Evolutionary conservation across 2,329 filamentous ascomycete genomes (phyloP), one percentile per base, ranked within the genome.

Genomic region (Neophaeococcomyces aloes): DNA sequence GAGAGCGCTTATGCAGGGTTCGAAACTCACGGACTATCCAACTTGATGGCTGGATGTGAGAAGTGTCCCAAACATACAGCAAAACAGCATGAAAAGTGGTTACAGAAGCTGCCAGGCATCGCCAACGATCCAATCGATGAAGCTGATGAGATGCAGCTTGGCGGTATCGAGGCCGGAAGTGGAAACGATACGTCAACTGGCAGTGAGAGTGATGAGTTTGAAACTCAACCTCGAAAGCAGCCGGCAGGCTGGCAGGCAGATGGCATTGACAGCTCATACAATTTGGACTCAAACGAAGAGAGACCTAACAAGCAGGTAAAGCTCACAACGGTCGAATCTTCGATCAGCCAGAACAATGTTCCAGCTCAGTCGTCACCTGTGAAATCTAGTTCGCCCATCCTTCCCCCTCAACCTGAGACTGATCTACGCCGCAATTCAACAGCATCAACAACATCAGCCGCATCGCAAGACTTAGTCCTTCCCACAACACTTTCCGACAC

Each of bases 381-480:
- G 5, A 15, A 34, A 7, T 15, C 14, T 19, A 34, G 17, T 7
- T 6, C 18, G 5, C 15, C 33, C 15, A 5, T 21, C 23, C 19
- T 19, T 31, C 8, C 15, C 15, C 46, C 33, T 44, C 41, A 14
- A 43, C 38, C 14, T 39, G 31, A 46, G 39, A 44, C 18, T 40
- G 31, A 39, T 38, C 13, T 29, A n/a, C 34, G 4, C 45, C 65
- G 62, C 59, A 56, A 48, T 59, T 64, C 55, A 56, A 62, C 46
- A 64, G 57, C 4, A 59, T 61, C 36, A 29, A 31, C 42, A 13
- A 48, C 47, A 37, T 18, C 46, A 17, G 31, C 23, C 2, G 41
- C 45, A 25, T 13, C 48, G 19, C 38, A 43, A 6, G 13, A n/a
- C 0, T 25, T 40, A 5, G n/a, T 40, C 19, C 21, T 6, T 11